Percentiles rank a stretch among this genome's conserved stretches.
These are phyloP conservation scores for Candida saitoana DNA, from an alignment of 805 yeast genomes.

Conservation along the genomic window DNA sequence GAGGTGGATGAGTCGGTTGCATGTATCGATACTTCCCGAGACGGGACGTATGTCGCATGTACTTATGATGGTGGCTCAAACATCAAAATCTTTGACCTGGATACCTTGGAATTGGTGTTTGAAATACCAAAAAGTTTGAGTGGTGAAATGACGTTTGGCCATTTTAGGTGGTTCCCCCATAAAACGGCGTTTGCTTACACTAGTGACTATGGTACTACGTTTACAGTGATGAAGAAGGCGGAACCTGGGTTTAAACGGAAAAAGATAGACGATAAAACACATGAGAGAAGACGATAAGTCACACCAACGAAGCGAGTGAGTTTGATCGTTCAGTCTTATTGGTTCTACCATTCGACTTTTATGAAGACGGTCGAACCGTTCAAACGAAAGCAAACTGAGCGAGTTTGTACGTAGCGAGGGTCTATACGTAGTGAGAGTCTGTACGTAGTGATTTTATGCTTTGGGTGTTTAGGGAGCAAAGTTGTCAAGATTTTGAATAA, in stretches of 20 bases:
- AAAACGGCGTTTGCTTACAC: conserved; percentile 28
- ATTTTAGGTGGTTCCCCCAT: conserved; percentile 33
- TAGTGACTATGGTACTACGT: conserved; percentile 26
- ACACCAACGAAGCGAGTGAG: not conserved
- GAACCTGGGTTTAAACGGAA: conserved; percentile 1
- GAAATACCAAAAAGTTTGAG: conserved; percentile 26
- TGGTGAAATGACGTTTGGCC: conserved; percentile 25
- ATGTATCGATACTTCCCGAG: conserved; percentile 38
- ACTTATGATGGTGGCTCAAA: conserved; percentile 42
- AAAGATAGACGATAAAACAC: not conserved
- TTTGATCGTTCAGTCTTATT: no score
- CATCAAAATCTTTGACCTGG: conserved; percentile 36
- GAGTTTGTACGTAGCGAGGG: no score
- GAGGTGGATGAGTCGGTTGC: conserved; percentile 42
- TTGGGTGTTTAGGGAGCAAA: no score
- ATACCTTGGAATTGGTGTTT: conserved; percentile 22
- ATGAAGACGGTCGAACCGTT: no score
- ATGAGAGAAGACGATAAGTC: not conserved
- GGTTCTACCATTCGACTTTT: no score
- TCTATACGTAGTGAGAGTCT: no score
- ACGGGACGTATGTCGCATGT: conserved; percentile 44
- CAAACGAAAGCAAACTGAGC: no score
- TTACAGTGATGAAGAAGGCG: conserved; percentile 20
- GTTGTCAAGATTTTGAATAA: no score
- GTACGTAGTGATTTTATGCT: no score